phyloP scores from a whole-genome alignment of 495 filamentous ascomycete species.

The Neurospora africana region DNA sequence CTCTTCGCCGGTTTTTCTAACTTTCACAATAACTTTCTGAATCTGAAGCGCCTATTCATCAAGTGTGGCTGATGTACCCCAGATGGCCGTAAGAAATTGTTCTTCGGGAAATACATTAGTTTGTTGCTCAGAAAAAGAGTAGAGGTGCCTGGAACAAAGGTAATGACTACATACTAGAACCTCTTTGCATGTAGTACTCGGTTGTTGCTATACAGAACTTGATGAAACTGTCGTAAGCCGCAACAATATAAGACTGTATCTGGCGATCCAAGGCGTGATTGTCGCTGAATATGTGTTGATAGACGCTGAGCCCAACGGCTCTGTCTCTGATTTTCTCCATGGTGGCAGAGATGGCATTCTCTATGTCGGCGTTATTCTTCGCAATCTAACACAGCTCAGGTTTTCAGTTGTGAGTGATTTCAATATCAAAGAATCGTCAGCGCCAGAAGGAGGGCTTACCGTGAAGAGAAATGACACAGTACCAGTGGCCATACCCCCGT shows the following conservation, averaged over 20 bases:
- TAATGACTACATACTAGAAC: not conserved
- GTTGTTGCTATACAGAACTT: not conserved
- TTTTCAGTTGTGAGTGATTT: not conserved
- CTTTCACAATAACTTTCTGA: not conserved
- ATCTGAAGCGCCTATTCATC: not conserved
- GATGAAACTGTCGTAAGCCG: not conserved
- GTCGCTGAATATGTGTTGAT: not conserved
- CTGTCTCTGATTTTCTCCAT: not conserved
- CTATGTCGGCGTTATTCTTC: not conserved
- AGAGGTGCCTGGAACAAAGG: not conserved
- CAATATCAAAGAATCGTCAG: not conserved
- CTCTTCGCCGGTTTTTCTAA: not conserved
- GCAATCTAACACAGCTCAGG: not conserved
- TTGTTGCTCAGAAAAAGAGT: not conserved
- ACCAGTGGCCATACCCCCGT: not conserved
- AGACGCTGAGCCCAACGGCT: not conserved
- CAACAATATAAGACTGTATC: not conserved
- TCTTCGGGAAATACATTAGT: not conserved
- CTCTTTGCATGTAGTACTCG: not conserved
- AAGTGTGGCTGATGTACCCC: not conserved
- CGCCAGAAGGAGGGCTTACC: not conserved
- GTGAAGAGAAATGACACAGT: not conserved
- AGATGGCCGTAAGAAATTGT: not conserved
- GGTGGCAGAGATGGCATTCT: not conserved
- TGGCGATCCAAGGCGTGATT: not conserved